Evolutionary conservation across 108 stramenopile genomes (phyloP).

Genomic region (Nitzschia sp.): DNA sequence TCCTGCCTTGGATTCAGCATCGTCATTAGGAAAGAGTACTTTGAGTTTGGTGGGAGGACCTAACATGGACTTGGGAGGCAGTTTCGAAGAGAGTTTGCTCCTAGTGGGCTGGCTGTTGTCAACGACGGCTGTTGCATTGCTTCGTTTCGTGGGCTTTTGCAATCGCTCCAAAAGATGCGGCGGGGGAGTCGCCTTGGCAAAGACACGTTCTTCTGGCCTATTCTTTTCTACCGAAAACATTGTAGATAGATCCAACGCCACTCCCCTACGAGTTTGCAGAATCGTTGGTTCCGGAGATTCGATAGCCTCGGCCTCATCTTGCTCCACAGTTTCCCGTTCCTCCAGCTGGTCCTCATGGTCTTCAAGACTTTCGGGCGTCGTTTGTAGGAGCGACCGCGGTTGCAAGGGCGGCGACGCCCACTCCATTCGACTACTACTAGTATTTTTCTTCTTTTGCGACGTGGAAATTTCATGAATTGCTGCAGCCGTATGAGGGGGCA

Average conservation of each 20-base stretch:
- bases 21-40: neutral
- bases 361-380: neutral
- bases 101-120: neutral
- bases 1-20: neutral
- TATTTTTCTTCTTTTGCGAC: constrained; percentile 6
- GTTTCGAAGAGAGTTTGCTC: neutral
- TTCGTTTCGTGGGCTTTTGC: neutral
- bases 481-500: constrained; percentile 33
- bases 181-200: neutral
- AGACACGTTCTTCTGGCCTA: neutral
- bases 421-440: neutral
- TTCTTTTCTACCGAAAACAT: constrained; percentile 31
- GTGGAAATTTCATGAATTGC: constrained; percentile 20
- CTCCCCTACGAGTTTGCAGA: constrained; percentile 6
- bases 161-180: neutral
- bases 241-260: constrained; percentile 34
- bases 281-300: neutral
- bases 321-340: neutral
- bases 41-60: neutral
- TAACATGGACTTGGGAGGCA: neutral
- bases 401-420: constrained; percentile 20
- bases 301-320: neutral
- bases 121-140: neutral
- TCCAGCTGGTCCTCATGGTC: neutral
- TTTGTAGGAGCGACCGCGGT: constrained; percentile 4